A percentile compares a stretch with the other conserved stretches of the same genome.
Conservation (phyloP, 2,329 filamentous ascomycete genomes). For the Orbilia blumenaviensis region DNA sequence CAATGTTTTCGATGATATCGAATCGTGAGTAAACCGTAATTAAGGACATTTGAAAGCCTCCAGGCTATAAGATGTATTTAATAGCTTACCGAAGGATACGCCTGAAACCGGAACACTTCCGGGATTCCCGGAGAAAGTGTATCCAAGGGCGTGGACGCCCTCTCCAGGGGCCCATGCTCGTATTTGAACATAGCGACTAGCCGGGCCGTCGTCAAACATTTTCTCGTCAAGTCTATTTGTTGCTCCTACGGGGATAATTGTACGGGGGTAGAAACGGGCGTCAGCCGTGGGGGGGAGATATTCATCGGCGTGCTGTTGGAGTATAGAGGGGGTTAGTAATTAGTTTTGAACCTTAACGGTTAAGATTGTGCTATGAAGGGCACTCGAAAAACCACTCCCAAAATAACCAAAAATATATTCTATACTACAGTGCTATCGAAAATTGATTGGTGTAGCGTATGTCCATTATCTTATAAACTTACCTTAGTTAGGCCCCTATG, state of each 20-base stretch:
- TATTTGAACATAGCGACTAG: not conserved
- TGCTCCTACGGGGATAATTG: not conserved
- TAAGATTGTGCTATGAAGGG: no score
- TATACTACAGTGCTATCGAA: no score
- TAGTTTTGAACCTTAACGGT: no score
- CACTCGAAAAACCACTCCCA: no score
- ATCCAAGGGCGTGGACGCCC: not conserved
- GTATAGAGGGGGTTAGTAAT: not conserved
- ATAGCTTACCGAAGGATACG: not conserved
- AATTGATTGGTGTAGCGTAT: no score
- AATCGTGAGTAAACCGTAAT: not conserved
- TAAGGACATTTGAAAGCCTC: not conserved
- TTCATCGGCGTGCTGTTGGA: not conserved
- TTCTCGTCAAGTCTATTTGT: not conserved
- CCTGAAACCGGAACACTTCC: not conserved
- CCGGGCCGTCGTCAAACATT: not conserved
- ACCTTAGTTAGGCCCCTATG: not conserved
- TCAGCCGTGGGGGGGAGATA: not conserved
- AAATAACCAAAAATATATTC: no score
- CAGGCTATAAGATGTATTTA: not conserved
- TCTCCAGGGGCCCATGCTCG: not conserved
- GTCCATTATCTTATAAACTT: no score
- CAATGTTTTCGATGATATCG: constrained; percentile 3
- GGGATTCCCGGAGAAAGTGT: no score
- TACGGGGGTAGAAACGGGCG: not conserved